Evolutionary conservation across 2,329 filamentous ascomycete species (phyloP).

Genomic region (Fusarium nelsonii): DNA sequence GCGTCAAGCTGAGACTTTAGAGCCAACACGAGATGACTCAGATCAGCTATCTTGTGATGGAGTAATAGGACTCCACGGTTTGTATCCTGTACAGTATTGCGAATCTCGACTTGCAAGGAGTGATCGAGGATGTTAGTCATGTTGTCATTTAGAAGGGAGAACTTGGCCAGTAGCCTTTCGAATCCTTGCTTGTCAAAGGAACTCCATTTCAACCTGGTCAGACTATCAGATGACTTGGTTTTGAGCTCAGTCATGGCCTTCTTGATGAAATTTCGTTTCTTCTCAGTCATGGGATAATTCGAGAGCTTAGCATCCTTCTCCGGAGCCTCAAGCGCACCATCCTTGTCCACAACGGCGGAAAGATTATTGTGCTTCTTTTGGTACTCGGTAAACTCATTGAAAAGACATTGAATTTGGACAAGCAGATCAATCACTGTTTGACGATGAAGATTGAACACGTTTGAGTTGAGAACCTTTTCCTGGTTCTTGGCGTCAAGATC

Average conservation of each 20-base stretch:
- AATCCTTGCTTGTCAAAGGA: slow-evolving; percentile 62
- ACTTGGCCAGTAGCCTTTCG: slow-evolving; percentile 58
- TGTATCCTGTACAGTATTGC: slow-evolving; percentile 61
- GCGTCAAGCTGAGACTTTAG: slow-evolving; percentile 59
- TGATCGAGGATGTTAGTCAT: slow-evolving; percentile 63
- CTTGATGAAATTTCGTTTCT: slow-evolving; percentile 58
- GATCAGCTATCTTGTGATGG: slow-evolving; percentile 60
- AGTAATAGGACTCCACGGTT: slow-evolving; percentile 62
- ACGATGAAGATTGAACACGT: slow-evolving; percentile 62
- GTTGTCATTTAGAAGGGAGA: slow-evolving; percentile 60
- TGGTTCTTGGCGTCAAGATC: slow-evolving; percentile 58
- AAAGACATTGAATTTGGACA: slow-evolving; percentile 61
- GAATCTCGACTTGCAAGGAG: slow-evolving; percentile 61
- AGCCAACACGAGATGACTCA: slow-evolving; percentile 61
- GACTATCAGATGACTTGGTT: slow-evolving; percentile 53
- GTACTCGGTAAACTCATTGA: slow-evolving; percentile 60
- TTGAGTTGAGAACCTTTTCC: slow-evolving; percentile 59
- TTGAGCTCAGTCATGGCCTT: slow-evolving; percentile 58
- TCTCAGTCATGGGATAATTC: slow-evolving; percentile 59
- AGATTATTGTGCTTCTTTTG: slow-evolving; percentile 57
- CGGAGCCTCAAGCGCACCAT: slow-evolving; percentile 53
- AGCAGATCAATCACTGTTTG: slow-evolving; percentile 63
- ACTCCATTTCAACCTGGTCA: slow-evolving; percentile 58
- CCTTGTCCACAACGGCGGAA: slow-evolving; percentile 51
- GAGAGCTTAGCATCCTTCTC: slow-evolving; percentile 60